phyloP scores from a whole-genome alignment of 2,329 filamentous ascomycete genomes.

The Beauveria medogensis region DNA sequence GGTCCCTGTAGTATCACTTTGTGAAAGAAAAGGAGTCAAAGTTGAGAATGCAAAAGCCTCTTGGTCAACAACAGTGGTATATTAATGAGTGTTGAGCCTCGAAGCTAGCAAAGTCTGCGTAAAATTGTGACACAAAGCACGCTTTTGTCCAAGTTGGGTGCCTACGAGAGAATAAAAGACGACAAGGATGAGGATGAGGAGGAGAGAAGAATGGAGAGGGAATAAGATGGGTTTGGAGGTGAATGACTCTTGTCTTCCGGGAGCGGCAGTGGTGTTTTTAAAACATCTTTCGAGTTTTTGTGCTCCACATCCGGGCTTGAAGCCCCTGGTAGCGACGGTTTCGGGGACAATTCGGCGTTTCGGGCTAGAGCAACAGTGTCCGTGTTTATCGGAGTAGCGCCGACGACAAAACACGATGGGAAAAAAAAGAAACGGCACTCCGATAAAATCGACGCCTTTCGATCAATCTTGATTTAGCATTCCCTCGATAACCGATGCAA shows the following conservation, averaged over 20 bases:
- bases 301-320: slow-evolving; percentile 10
- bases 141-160: neutral
- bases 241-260: slow-evolving; percentile 9
- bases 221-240: neutral
- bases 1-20: neutral
- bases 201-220: neutral
- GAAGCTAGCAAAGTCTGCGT: slow-evolving; percentile 6
- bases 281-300: neutral
- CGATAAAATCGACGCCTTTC: neutral
- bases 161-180: neutral
- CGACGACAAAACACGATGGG: too few species aligned
- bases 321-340: slow-evolving; percentile 6
- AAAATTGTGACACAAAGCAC: neutral
- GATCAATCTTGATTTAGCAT: neutral
- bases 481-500: neutral
- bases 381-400: too few species aligned
- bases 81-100: slow-evolving; percentile 13
- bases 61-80: slow-evolving; percentile 11
- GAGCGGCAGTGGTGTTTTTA: neutral
- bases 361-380: neutral
- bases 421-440: neutral
- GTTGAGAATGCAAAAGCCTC: slow-evolving; percentile 7
- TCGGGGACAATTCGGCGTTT: slow-evolving; percentile 11
- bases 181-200: neutral
- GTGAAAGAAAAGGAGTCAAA: neutral